Percentiles rank a stretch among this genome's conserved stretches.
These are phyloP conservation scores for Takashimella koratensis DNA, from an alignment of 1,284 basidiomycete species.

Conservation along the genomic window DNA sequence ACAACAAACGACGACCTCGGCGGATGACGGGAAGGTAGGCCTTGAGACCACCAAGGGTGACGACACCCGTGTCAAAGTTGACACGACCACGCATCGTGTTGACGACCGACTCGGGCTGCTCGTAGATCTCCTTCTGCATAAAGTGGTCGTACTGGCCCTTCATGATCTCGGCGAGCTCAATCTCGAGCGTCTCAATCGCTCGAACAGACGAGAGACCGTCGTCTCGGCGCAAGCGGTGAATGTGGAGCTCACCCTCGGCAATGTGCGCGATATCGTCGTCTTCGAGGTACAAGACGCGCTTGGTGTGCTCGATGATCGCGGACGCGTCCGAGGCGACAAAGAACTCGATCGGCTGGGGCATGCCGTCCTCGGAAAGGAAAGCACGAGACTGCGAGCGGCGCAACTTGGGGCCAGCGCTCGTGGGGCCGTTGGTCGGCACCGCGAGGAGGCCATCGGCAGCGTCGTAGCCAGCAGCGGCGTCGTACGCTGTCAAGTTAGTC, in stretches of 20 bases:
- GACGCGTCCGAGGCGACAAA: conserved; percentile 97
- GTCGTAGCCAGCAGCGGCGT: conserved; percentile 21
- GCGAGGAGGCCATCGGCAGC: conserved; percentile 59
- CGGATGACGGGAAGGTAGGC: conserved; percentile 95
- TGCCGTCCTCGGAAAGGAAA: conserved; percentile 97
- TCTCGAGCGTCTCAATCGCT: conserved; percentile 96
- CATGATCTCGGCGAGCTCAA: conserved; percentile 99
- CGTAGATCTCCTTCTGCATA: conserved; percentile 99
- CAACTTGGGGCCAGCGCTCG: conserved; percentile 63
- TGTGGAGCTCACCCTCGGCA: conserved; percentile 93
- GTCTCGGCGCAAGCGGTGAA: conserved; percentile 93
- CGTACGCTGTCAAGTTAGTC: conserved; percentile 9
- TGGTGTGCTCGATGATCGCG: conserved; percentile 98
- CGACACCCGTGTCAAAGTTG: conserved; percentile 90
- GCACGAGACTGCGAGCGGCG: conserved; percentile 94
- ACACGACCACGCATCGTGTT: conserved; percentile 99
- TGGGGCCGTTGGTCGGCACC: conserved; percentile 59
- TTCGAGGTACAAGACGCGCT: conserved; percentile 97
- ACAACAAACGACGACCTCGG: conserved; percentile 89
- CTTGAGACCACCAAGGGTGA: conserved; percentile 93
- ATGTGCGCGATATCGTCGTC: conserved; percentile 99
- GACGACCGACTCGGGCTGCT: conserved; percentile 98
- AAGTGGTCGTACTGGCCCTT: conserved; percentile 99
- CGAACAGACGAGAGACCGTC: conserved; percentile 75
- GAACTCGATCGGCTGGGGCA: conserved; percentile 99